Evolutionary conservation across 176 grass and related monocot genomes (phyloP).

Genomic region (Musa itinerans): DNA sequence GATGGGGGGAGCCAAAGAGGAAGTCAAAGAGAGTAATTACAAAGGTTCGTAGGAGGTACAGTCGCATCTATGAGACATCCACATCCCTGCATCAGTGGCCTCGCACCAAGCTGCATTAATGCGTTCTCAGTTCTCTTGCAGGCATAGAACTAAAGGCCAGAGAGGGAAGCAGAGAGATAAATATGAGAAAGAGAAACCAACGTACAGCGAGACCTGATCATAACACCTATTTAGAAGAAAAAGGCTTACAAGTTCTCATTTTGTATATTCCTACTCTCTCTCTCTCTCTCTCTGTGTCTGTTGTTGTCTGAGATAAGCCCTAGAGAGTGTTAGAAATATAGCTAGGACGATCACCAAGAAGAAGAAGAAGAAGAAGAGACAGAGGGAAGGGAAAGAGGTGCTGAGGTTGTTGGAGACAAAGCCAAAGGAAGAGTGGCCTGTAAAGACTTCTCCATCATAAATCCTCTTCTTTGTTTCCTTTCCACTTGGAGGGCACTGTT

Average conservation of each 20-base stretch:
- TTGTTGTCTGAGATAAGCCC: no score
- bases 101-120: slow-evolving; percentile 1
- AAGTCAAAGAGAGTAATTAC: neutral
- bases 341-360: no score
- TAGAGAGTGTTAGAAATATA: no score
- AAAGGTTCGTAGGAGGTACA: slow-evolving; percentile 4
- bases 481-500: neutral
- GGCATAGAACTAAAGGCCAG: no score
- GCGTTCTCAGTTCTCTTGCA: neutral
- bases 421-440: neutral
- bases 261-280: no score
- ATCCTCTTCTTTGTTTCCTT: slow-evolving; percentile 6
- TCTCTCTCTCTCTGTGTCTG: no score
- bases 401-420: neutral
- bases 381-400: neutral
- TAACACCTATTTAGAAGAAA: no score
- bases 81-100: neutral
- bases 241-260: no score
- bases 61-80: neutral
- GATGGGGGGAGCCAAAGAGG: no score
- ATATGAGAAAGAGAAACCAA: neutral
- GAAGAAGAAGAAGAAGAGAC: neutral
- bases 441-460: slow-evolving; percentile 1
- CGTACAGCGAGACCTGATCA: neutral
- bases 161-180: neutral